Percentiles rank a stretch among this genome's conserved stretches.
phyloP scores from a whole-genome alignment of 2,329 filamentous ascomycete genomes.

The Hymenoscyphus scutula region DNA sequence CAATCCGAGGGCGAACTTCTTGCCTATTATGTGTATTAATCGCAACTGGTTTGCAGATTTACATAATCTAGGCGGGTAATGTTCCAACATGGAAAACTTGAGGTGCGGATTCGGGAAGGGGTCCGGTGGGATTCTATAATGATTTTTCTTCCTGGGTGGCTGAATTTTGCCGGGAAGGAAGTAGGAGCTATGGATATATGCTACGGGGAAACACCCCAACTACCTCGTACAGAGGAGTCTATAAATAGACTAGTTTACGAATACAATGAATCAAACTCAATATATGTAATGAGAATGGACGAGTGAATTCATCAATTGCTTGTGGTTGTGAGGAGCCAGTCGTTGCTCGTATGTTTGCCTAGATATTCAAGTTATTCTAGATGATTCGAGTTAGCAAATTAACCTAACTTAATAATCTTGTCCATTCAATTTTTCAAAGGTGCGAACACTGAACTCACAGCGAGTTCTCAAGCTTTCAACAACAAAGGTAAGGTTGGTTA shows the following conservation, averaged over 20 bases:
- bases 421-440: too few relatives aligned
- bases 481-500: too few relatives aligned
- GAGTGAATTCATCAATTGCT: too few relatives aligned
- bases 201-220: not conserved
- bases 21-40: slow-evolving; percentile 23
- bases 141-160: not conserved
- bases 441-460: too few relatives aligned
- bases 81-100: not conserved
- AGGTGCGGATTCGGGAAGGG: not conserved
- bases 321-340: too few relatives aligned
- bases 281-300: too few relatives aligned
- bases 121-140: not conserved
- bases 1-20: slow-evolving; percentile 12
- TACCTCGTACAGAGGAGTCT: not conserved
- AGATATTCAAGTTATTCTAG: not conserved
- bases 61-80: not conserved
- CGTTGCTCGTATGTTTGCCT: not conserved
- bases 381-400: too few relatives aligned
- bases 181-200: not conserved
- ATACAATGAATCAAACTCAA: not conserved
- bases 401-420: too few relatives aligned
- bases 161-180: not conserved
- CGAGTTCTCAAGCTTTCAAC: too few relatives aligned
- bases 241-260: not conserved
- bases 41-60: not conserved